These are phyloP conservation scores for Stagonosporopsis tanaceti DNA, from an alignment of 2,329 filamentous ascomycete species.

Conservation along the genomic window DNA sequence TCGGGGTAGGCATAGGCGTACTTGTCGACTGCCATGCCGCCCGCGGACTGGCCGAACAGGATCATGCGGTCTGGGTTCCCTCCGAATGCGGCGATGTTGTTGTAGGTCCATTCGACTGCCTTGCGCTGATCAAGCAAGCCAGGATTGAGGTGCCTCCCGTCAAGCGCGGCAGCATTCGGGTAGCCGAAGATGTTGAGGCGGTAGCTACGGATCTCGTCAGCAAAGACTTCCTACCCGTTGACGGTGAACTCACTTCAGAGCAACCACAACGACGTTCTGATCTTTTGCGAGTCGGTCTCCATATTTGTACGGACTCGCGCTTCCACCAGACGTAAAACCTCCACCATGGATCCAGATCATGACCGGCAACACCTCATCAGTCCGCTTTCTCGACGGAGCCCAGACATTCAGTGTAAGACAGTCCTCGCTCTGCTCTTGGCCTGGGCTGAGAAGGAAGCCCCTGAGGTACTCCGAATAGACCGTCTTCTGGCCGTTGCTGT, in stretches of 20 bases:
- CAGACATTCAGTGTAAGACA: conserved; percentile 51
- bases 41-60: conserved; percentile 49
- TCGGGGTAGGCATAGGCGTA: conserved; percentile 57
- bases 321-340: conserved; percentile 53
- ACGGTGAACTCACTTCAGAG: not conserved
- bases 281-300: conserved; percentile 23
- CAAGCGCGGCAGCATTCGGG: conserved; percentile 36
- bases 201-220: conserved; percentile 13
- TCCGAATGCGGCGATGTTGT: conserved; percentile 47
- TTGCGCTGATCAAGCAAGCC: conserved; percentile 49
- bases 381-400: conserved; percentile 28
- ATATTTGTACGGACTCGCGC: conserved; percentile 49
- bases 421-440: conserved; percentile 36
- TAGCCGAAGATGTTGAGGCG: conserved; percentile 49
- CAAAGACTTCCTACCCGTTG: not conserved
- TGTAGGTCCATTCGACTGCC: conserved; percentile 48
- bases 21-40: conserved; percentile 53
- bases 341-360: conserved; percentile 41
- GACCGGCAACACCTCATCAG: conserved; percentile 38
- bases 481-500: conserved; percentile 4
- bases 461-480: conserved; percentile 3
- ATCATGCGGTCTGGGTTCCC: conserved; percentile 46
- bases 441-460: not conserved
- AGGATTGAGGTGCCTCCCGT: conserved; percentile 35
- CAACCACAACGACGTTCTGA: conserved; percentile 27